A percentile compares a stretch with the other conserved stretches of the same genome.
phyloP scores from a whole-genome alignment of 2,329 filamentous ascomycete species.

The Neocucurbitaria cava region DNA sequence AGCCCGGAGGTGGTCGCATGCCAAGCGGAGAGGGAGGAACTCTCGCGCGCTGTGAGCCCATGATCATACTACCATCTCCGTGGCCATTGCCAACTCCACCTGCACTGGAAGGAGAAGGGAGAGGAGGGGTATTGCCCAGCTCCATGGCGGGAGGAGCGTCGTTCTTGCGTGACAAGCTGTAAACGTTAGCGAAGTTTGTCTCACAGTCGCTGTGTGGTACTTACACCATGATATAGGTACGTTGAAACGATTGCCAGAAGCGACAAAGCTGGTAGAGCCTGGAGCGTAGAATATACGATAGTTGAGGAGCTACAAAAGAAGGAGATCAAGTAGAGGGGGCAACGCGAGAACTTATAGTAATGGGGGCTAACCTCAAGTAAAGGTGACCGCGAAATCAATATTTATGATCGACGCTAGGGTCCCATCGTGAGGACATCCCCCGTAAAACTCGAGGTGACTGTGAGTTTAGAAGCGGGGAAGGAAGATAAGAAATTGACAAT shows the following conservation, averaged over 20 bases:
- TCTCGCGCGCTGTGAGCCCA: slow-evolving; percentile 1
- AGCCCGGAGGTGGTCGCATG: background rate
- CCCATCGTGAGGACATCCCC: no score
- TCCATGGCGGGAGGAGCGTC: slow-evolving; percentile 3
- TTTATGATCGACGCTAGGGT: background rate
- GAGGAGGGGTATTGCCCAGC: background rate
- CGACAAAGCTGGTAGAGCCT: background rate
- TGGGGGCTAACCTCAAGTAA: background rate
- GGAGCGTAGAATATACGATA: background rate
- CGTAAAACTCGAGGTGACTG: background rate
- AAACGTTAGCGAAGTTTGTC: slow-evolving; percentile 4
- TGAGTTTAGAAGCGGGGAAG: background rate
- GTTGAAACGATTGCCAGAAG: background rate
- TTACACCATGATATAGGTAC: slow-evolving; percentile 10
- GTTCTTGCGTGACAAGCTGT: slow-evolving; percentile 5
- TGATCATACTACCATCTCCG: slow-evolving; percentile 2
- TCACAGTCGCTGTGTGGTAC: no score
- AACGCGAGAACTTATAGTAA: background rate
- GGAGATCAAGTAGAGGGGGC: background rate
- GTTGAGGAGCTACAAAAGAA: background rate
- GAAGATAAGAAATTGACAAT: slow-evolving; percentile 2
- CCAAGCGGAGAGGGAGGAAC: slow-evolving; percentile 16
- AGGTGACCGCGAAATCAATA: slow-evolving; percentile 1
- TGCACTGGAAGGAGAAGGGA: background rate
- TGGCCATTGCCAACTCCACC: background rate